These are phyloP conservation scores for Yamadazyma mexicana DNA, from an alignment of 1,139 yeast species.

Conservation along the genomic window DNA sequence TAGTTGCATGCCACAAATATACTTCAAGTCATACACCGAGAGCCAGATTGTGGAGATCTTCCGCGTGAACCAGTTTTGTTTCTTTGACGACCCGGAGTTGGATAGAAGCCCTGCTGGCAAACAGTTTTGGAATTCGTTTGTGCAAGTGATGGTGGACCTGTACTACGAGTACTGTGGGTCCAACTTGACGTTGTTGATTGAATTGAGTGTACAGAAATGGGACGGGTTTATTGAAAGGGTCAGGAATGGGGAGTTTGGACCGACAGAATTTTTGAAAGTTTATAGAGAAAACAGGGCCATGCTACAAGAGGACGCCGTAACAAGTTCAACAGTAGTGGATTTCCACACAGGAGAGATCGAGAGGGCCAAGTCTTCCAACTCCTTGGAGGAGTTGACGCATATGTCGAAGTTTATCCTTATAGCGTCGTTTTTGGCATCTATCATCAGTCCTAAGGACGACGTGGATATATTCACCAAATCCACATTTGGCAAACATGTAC, in stretches of 20 bases:
- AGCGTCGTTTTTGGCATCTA: conserved; percentile 73
- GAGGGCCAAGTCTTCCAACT: conserved; percentile 18
- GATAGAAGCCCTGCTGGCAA: conserved; percentile 22
- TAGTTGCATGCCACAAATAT: conserved; percentile 49
- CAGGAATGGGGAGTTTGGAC: conserved; percentile 25
- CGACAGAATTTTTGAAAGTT: conserved; percentile 45
- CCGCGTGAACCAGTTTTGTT: conserved; percentile 25
- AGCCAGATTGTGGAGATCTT: conserved; percentile 41
- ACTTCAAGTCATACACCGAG: conserved; percentile 47
- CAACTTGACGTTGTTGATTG: conserved; percentile 43
- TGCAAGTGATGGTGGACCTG: conserved; percentile 52
- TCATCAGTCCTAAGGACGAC: conserved; percentile 60
- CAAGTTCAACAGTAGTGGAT: conserved; percentile 29
- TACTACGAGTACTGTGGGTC: conserved; percentile 55
- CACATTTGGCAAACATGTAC: conserved; percentile 45
- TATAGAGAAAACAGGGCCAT: conserved; percentile 45
- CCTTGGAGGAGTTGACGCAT: conserved; percentile 44
- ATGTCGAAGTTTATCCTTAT: conserved; percentile 62
- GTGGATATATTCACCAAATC: conserved; percentile 59
- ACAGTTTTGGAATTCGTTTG: conserved; percentile 49
- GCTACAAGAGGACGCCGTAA: conserved; percentile 43
- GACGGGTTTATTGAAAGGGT: conserved; percentile 48
- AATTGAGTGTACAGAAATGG: conserved; percentile 51
- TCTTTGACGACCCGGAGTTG: conserved; percentile 21
- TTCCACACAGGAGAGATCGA: conserved; percentile 26